phyloP scores from a whole-genome alignment of 257 asterid genomes.

The Echium plantagineum region DNA sequence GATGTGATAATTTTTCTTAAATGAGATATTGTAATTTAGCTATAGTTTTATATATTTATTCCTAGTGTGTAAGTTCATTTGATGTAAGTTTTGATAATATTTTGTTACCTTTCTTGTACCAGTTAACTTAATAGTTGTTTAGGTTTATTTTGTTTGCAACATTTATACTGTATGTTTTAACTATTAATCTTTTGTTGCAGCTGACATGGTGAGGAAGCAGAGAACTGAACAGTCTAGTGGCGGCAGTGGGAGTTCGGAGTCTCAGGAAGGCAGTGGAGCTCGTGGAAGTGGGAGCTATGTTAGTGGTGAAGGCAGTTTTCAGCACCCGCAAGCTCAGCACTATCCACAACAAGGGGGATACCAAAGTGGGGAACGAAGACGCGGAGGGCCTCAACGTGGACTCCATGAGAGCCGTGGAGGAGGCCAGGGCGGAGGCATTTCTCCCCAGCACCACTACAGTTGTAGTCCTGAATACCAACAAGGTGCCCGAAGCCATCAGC shows the following conservation, averaged over 20 bases:
- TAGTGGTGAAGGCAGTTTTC: constrained; percentile 49
- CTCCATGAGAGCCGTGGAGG: constrained; percentile 21
- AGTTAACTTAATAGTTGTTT: too few relatives aligned
- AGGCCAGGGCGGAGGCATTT: constrained; percentile 26
- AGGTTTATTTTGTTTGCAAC: too few relatives aligned
- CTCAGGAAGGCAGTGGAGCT: constrained; percentile 43
- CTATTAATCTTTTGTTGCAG: constrained; percentile 17
- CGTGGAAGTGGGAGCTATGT: constrained; percentile 27
- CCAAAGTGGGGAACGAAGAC: constrained; percentile 26
- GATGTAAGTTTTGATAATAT: too few relatives aligned
- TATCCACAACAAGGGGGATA: constrained; percentile 26
- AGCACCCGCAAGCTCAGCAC: constrained; percentile 39
- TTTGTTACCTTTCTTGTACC: too few relatives aligned
- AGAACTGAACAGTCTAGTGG: constrained; percentile 51
- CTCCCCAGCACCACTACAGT: constrained; percentile 26
- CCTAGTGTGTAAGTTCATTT: too few relatives aligned
- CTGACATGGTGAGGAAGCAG: constrained; percentile 70
- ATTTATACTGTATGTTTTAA: neutral
- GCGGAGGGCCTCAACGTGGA: constrained; percentile 12
- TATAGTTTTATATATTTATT: too few relatives aligned
- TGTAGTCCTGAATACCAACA: constrained; percentile 31
- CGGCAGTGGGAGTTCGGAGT: constrained; percentile 10
- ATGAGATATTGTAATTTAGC: too few relatives aligned
- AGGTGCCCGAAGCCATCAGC: constrained; percentile 29
- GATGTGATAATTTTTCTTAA: too few relatives aligned